phyloP scores from a whole-genome alignment of 352 stramenopile species.

The Phytophthora melonis region DNA sequence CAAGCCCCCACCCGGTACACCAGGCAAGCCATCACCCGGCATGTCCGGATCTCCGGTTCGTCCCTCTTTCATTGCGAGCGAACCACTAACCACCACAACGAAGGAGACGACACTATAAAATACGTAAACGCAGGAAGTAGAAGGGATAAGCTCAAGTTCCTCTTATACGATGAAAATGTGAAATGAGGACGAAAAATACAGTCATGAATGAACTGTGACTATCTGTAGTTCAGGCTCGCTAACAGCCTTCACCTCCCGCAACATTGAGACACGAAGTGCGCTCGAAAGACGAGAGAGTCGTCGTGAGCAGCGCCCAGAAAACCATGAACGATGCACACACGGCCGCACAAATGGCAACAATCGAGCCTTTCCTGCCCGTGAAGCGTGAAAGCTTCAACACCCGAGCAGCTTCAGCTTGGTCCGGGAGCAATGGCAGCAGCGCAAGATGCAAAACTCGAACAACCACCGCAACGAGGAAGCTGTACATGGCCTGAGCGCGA shows the following conservation, averaged over 20 bases:
- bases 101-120: constrained; percentile 24
- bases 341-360: constrained; percentile 38
- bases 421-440: constrained; percentile 52
- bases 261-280: constrained; percentile 70
- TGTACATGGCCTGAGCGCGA: constrained; percentile 57
- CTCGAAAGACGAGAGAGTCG: constrained; percentile 59
- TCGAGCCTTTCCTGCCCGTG: constrained; percentile 26
- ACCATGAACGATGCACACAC: constrained; percentile 49
- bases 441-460: constrained; percentile 47
- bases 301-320: constrained; percentile 65
- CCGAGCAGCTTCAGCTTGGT: constrained; percentile 46
- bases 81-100: background rate
- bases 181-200: constrained; percentile 24
- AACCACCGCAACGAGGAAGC: constrained; percentile 52
- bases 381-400: constrained; percentile 41
- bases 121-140: background rate
- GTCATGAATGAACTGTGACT: constrained; percentile 4
- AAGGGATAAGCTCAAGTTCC: background rate
- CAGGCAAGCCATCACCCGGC: background rate
- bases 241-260: constrained; percentile 72
- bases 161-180: constrained; percentile 14
- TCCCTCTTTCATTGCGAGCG: constrained; percentile 5
- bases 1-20: background rate
- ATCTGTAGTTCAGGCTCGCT: constrained; percentile 8
- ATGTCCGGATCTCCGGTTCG: background rate